These are phyloP conservation scores for Fusarium pininemorale DNA, from an alignment of 2,329 filamentous ascomycete species.

Conservation along the genomic window DNA sequence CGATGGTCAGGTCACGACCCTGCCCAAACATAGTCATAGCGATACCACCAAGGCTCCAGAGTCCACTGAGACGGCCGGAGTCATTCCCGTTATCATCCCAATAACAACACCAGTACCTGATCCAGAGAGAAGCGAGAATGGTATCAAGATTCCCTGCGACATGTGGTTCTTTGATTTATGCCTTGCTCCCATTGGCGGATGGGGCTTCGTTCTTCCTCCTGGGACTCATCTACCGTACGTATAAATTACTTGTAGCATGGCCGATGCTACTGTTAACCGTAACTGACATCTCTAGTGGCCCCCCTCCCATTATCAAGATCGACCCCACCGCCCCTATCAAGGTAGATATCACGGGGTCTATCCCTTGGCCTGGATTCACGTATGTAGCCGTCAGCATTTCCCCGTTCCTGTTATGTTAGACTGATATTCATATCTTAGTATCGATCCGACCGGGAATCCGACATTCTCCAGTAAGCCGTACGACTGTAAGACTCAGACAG, in stretches of 20 bases:
- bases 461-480: background rate
- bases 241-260: fast-evolving
- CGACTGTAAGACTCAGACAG: background rate
- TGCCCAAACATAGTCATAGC: background rate
- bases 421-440: background rate
- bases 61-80: background rate
- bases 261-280: fast-evolving
- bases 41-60: background rate
- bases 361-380: background rate
- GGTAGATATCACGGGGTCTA: background rate
- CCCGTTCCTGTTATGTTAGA: background rate
- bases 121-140: background rate
- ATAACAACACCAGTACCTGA: background rate
- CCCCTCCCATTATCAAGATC: background rate
- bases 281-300: background rate
- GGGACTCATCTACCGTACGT: background rate
- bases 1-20: fast-evolving
- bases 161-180: background rate
- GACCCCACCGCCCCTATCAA: background rate
- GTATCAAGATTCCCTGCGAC: background rate
- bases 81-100: background rate
- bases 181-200: background rate
- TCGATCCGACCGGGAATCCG: background rate
- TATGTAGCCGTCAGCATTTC: fast-evolving
- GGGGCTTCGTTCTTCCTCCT: background rate